phyloP scores from a whole-genome alignment of 129 eudicot genomes.

The Saussurea involucrata region DNA sequence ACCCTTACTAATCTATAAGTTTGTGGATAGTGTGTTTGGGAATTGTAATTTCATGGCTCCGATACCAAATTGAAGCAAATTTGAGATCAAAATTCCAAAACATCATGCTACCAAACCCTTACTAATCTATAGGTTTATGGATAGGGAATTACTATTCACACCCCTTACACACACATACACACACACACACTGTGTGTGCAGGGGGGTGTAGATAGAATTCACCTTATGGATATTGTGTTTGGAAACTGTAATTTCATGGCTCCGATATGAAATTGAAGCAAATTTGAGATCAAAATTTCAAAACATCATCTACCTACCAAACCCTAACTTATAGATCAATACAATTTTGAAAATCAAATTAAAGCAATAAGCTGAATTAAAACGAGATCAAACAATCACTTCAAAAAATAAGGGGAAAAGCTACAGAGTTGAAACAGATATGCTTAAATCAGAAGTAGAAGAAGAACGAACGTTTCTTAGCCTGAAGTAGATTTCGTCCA shows the following conservation, averaged over 20 bases:
- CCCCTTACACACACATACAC: too few species aligned
- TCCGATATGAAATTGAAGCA: too few species aligned
- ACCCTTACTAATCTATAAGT: too few species aligned
- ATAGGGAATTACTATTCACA: too few species aligned
- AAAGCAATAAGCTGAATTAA: not conserved
- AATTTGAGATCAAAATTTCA: too few species aligned
- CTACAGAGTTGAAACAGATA: not conserved
- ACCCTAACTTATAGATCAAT: too few species aligned
- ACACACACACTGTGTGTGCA: too few species aligned
- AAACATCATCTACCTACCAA: too few species aligned
- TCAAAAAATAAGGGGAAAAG: not conserved
- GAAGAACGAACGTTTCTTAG: constrained; percentile 27
- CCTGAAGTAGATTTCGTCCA: constrained; percentile 48
- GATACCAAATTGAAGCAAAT: not conserved
- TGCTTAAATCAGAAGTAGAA: not conserved
- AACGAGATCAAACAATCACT: not conserved
- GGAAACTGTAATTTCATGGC: too few species aligned
- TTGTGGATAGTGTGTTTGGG: not conserved
- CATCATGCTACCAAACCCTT: constrained; percentile 13
- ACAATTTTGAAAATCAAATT: too few species aligned
- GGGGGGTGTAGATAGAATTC: too few species aligned
- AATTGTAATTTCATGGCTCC: not conserved
- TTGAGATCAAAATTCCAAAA: not conserved
- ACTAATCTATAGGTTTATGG: not conserved
- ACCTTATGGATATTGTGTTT: too few species aligned